Base-by-base conservation (phyloP, 169 alveolate genomes). In the Plasmodium billcollinsi region DNA sequence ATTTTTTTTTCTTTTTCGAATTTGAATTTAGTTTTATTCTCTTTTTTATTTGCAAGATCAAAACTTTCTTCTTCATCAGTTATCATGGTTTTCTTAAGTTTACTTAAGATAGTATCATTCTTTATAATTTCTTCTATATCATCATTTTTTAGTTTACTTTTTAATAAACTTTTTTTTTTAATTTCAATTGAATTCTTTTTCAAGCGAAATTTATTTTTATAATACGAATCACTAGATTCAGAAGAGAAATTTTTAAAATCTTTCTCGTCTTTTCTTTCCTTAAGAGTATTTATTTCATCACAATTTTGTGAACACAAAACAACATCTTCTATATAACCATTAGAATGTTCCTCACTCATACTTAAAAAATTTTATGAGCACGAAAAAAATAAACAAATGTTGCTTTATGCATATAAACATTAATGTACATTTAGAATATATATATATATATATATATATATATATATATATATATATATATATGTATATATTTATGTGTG, bases 141-240 rank as follows among this genome's bases (percentile, higher is more conserved):
- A 72, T 18, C 20, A 50, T 52, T 88, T 61, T 61, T 75, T 72
- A 69, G 14, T 47, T 67, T 88, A 12, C 11, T 66, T 69, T 72
- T 70, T 58, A 74, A 18, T 49, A 70, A n/a, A 26, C 78, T 88
- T 43, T 75, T 62, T 21, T 70, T 73, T 88, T 74, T 69, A 59
- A 67, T 65, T 72, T 66, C 76, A 39, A 70, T 88, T 2, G 88
- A 88, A 45, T 58, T 65, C 39, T 66, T 74, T 74, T 67, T 70
- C 45, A 65, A 88, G 20, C 69, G 65, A 43, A 88, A 74, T 26
- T 73, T 72, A 56, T 63, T 59, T 50, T 70, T 88, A 62, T 72
- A 74, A 50, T 45, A 39, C 14, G 88, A 47, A 59, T 78, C 89
- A 15, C 89, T 78, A 4, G 89, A 78, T 43, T 78, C 89, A 2